Evolutionary conservation across 768 basidiomycete species (phyloP), one percentile per base, ranked within the genome.

Genomic region (Pilatotrama ljubarskyi): DNA sequence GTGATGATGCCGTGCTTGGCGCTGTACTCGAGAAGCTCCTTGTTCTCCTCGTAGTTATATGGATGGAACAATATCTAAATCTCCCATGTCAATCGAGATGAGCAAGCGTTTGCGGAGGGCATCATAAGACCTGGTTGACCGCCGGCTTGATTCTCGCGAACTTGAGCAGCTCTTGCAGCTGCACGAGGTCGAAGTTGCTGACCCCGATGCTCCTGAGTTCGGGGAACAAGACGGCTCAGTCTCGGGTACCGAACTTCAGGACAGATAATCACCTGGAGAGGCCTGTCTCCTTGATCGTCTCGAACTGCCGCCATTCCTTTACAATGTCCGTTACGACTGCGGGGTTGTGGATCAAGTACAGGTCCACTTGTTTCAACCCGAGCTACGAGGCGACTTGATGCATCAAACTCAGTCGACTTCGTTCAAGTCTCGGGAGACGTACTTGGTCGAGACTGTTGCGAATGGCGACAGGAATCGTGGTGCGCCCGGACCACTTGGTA

Each of bases 61-160:
- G 90, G 88, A 68, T 90, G 86, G 32, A 90, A 74, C 59, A 80
- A 79, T 49, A 91, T 86, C 85, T 90, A n/a, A n/a, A 57, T 5
- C 14, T 46, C 15, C 32, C 26, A 37, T 11, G 20, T 17, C 26
- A 35, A 15, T 22, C 15, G 20, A 5, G 4, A 35, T 35, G 10
- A 9, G 29, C n/a, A n/a, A n/a, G n/a, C n/a, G n/a, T n/a, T n/a
- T n/a, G n/a, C n/a, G n/a, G 0, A 51, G 13, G 44, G 15, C 25
- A 14, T 29, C 42, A 36, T 64, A 61, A 3, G n/a, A 84, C 88
- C 76, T 91, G 89, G 67, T 92, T 90, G 40, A 87, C 87, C 1
- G 83, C 85, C 3, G 89, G 90, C 37, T 78, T 82, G 64, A 86
- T 72, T 36, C 73, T 76, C 0, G 85, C 84, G 0, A 71, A 68